Evolutionary conservation across 2,329 filamentous ascomycete species (phyloP).

Genomic region (Helminthosporium solani): DNA sequence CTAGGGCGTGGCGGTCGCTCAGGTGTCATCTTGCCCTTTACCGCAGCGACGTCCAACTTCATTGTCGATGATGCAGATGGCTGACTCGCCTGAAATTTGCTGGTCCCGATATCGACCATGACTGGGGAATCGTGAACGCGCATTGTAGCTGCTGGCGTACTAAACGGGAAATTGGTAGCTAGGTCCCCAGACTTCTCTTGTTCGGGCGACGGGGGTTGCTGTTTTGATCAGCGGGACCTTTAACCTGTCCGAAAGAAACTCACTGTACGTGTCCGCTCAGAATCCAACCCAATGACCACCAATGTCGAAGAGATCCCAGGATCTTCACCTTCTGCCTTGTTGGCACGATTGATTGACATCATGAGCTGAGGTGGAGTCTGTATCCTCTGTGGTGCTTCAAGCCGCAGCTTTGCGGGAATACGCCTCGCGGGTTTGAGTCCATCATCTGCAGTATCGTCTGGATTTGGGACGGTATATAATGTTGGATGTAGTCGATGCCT

Average conservation of each 20-base stretch:
- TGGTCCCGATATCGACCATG: constrained; percentile 18
- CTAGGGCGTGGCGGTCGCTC: constrained; percentile 27
- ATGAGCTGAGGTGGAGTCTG: constrained; percentile 6
- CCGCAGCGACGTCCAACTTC: not conserved
- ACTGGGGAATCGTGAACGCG: constrained; percentile 18
- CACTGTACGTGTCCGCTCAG: constrained; percentile 29
- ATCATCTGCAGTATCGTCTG: constrained; percentile 10
- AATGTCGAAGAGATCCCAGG: constrained; percentile 26
- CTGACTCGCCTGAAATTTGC: not conserved
- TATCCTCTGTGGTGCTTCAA: constrained; percentile 7
- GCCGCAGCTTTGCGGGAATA: constrained; percentile 8
- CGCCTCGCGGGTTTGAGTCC: constrained; percentile 9
- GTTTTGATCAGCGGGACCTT: constrained; percentile 1
- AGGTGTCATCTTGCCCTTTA: constrained; percentile 20
- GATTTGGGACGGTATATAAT: constrained; percentile 8
- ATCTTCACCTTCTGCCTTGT: constrained; percentile 19
- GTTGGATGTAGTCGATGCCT: constrained; percentile 7
- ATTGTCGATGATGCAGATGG: constrained; percentile 2
- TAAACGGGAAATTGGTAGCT: constrained; percentile 26
- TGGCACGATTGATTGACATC: constrained; percentile 9
- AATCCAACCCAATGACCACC: constrained; percentile 10
- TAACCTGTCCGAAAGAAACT: constrained; percentile 3
- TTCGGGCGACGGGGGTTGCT: constrained; percentile 24
- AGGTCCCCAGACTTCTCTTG: constrained; percentile 25
- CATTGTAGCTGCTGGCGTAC: constrained; percentile 19